Conservation (phyloP, 768 basidiomycete species). For the Flagelloscypha sp. region DNA sequence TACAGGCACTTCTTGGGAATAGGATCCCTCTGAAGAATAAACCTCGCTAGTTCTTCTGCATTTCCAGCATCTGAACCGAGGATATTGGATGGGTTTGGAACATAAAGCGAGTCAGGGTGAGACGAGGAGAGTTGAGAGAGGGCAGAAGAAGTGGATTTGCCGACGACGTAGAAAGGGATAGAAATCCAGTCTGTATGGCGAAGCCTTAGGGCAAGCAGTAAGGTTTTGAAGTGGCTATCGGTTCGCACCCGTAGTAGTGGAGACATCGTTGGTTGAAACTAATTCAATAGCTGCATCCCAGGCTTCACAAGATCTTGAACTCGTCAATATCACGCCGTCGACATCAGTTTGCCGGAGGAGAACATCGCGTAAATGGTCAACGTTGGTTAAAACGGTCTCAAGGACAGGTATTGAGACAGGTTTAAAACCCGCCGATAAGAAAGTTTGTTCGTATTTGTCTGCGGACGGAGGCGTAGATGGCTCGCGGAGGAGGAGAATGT, state of each 20-base stretch:
- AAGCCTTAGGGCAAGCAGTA: slow-evolving; percentile 5
- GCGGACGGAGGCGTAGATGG: slow-evolving; percentile 22
- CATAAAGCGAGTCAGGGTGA: slow-evolving; percentile 15
- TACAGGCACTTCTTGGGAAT: slow-evolving; percentile 43
- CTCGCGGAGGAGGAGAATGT: slow-evolving; percentile 37
- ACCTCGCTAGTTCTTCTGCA: slow-evolving; percentile 56
- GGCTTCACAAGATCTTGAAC: slow-evolving; percentile 68
- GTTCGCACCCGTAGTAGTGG: not conserved
- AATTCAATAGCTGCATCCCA: slow-evolving; percentile 46
- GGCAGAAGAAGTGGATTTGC: slow-evolving; percentile 49
- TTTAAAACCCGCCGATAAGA: slow-evolving; percentile 39
- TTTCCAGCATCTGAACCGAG: slow-evolving; percentile 51
- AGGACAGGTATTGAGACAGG: slow-evolving; percentile 63
- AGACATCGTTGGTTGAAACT: slow-evolving; percentile 9
- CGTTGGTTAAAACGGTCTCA: slow-evolving; percentile 52
- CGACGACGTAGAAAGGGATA: slow-evolving; percentile 75
- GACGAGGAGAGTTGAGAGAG: slow-evolving; percentile 28
- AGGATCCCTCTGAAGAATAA: slow-evolving; percentile 39
- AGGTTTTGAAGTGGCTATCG: not conserved
- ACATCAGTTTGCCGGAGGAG: slow-evolving; percentile 24
- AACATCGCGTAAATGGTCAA: slow-evolving; percentile 32
- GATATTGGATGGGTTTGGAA: slow-evolving; percentile 23
- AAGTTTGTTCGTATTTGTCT: slow-evolving; percentile 55
- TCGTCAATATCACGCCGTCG: slow-evolving; percentile 69
- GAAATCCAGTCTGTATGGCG: slow-evolving; percentile 37